Base-by-base conservation (phyloP, 2,329 filamentous ascomycete species). In the Calonectria ilicicola region DNA sequence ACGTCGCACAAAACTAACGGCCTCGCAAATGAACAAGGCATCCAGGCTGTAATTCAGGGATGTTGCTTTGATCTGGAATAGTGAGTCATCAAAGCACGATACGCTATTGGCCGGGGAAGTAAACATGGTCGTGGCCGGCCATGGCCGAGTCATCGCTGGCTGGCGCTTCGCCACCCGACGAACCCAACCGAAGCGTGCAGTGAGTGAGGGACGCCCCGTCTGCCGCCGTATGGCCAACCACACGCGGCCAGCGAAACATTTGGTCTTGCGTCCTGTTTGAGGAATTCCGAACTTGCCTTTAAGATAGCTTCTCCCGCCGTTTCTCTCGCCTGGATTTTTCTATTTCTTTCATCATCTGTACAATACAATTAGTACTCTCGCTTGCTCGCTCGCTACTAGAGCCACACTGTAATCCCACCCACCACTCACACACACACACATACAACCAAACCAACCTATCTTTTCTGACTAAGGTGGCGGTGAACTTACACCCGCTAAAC, bases 1-100 rank as follows among this genome's bases (percentile, higher is more conserved):
- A 73, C 74, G 40, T 65, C 68, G 49, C 56, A 51, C 65, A 67
- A 69, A 65, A 44, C 42, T 58, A 72, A 38, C 60, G 35, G 56
- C 56, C 56, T 62, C n/a, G 56, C 42, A 10, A 10, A 26, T 47
- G 10, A 15, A 14, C 65, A 35, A 58, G 56, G 56, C 65, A 19
- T 29, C 27, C 40, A 46, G 63, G 26, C 29, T 27, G 27, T 17
- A 23, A 68, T 68, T 23, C 65, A 62, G 35, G 42, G 32, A 23
- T 32, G 23, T 8, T 29, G 29, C 19, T 32, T 62, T 62, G 42
- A 29, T 68, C 35, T 42, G 14, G 35, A 62, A 40, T 17, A 35
- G 60, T 69, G 67, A 69, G 47, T 69, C 67, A 69, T 69, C 60
- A 40, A 62, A 10, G 14, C 38, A 29, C 42, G 42, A 27, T 19